Percentiles rank a stretch among this genome's conserved stretches.
Conservation (phyloP, 2,329 filamentous ascomycete species). For the Ascochyta fabae region DNA sequence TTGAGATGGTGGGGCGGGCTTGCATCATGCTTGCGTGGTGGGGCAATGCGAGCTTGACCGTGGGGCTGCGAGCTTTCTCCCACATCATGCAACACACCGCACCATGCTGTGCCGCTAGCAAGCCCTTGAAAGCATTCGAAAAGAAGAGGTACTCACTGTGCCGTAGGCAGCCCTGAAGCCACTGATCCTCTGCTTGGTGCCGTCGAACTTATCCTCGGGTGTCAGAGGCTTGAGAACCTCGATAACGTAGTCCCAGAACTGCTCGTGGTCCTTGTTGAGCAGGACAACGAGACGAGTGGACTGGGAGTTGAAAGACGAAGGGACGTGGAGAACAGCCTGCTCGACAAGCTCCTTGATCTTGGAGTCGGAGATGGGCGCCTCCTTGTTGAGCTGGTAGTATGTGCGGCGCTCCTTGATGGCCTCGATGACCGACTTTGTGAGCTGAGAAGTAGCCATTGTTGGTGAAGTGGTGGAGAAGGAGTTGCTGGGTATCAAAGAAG, state of each 20-base stretch:
- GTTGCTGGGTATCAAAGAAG: constrained; percentile 15
- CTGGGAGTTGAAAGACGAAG: constrained; percentile 89
- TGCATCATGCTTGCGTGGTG: constrained; percentile 21
- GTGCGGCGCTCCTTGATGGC: constrained; percentile 72
- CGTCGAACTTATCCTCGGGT: constrained; percentile 67
- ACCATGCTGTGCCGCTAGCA: not conserved
- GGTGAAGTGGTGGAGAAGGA: constrained; percentile 30
- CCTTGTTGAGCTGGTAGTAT: constrained; percentile 71
- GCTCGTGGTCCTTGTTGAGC: constrained; percentile 81
- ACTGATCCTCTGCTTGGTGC: constrained; percentile 58
- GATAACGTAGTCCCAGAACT: constrained; percentile 79
- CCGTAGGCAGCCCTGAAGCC: constrained; percentile 76
- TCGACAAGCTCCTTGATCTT: constrained; percentile 69
- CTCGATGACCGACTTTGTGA: constrained; percentile 54
- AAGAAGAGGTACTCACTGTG: constrained; percentile 62
- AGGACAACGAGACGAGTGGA: constrained; percentile 79
- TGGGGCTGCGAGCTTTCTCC: constrained; percentile 3
- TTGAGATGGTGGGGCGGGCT: constrained; percentile 1
- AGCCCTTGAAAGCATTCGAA: not conserved
- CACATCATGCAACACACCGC: constrained; percentile 7
- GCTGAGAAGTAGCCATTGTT: constrained; percentile 45
- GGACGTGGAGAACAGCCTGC: constrained; percentile 69
- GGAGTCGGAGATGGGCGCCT: constrained; percentile 63
- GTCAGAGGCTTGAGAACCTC: constrained; percentile 73
- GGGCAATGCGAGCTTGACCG: constrained; percentile 16